Percentiles rank a stretch among this genome's conserved stretches.
phyloP scores from a whole-genome alignment of 1,284 basidiomycete genomes.

The Trichosporon coremiiforme region DNA sequence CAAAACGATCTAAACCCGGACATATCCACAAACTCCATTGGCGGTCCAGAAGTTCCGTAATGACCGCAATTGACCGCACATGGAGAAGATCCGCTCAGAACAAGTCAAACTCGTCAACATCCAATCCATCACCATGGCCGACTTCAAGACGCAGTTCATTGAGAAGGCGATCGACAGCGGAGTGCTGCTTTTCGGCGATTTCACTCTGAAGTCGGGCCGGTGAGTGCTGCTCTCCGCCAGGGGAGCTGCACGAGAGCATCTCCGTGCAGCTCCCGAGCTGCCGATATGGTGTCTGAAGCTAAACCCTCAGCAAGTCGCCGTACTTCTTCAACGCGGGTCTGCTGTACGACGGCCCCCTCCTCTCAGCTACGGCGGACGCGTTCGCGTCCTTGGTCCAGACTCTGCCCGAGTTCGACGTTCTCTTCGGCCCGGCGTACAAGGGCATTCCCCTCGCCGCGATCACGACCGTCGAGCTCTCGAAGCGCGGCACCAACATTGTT shows the following conservation, averaged over 20 bases:
- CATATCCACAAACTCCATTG: too few relatives aligned
- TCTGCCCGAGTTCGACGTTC: slow-evolving; percentile 76
- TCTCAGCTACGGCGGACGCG: slow-evolving; percentile 77
- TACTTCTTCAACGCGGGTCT: slow-evolving; percentile 97
- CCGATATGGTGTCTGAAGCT: too few relatives aligned
- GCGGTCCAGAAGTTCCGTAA: too few relatives aligned
- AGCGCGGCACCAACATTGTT: slow-evolving; percentile 25
- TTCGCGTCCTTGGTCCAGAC: slow-evolving; percentile 68
- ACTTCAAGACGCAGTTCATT: slow-evolving; percentile 55
- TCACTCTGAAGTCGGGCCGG: slow-evolving; percentile 93
- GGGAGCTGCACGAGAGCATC: too few relatives aligned
- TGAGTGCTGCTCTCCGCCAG: slow-evolving; percentile 61
- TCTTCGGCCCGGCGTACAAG: slow-evolving; percentile 98
- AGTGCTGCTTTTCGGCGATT: slow-evolving; percentile 80
- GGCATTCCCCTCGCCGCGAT: slow-evolving; percentile 92
- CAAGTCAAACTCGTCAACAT: too few relatives aligned
- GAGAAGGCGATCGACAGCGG: slow-evolving; percentile 55
- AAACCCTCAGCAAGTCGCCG: slow-evolving; percentile 73
- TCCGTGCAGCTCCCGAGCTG: too few relatives aligned
- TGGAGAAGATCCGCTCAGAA: too few relatives aligned
- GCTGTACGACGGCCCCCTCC: slow-evolving; percentile 79
- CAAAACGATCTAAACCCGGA: too few relatives aligned
- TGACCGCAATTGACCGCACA: too few relatives aligned
- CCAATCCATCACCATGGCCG: too few relatives aligned
- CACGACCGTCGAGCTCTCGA: slow-evolving; percentile 71